Base-by-base conservation (phyloP, 768 basidiomycete species). In the Russula olivacea region DNA sequence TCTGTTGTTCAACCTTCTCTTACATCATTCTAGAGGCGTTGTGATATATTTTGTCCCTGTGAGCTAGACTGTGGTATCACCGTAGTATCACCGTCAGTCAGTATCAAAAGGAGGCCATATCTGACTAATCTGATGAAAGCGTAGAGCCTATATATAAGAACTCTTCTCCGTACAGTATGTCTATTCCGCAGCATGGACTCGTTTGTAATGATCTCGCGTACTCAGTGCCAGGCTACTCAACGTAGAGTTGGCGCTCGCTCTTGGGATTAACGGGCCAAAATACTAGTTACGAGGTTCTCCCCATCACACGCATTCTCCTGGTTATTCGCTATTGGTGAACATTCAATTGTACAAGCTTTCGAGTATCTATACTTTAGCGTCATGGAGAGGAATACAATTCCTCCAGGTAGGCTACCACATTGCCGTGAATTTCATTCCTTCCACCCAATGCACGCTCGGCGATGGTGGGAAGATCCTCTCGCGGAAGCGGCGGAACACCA, bases 401-500 rank as follows among this genome's bases (percentile, higher is more conserved):
- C 56, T 84, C 77, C 30, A 89, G 69, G 68, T 87, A 61, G 48
- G 78, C 73, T 21, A 83, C 76, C 5, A 85, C 79, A 55, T 74
- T 76, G 3, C 74, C 74, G 40, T 75, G 61, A 45, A 69, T 61
- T 63, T 82, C 73, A 47, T 77, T 75, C 63, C 76, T 73, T 19
- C 72, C 74, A 21, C 80, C 80, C 55, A 84, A 69, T 10, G 79
- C 81, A 41, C 71, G 71, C 63, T 73, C 75, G 10, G 87, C 85
- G 63, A 91, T 81, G 48, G 72, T 76, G 9, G 76, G 70, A 4
- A 88, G 59, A 66, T 89, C 81, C 51, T 74, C 76, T 50, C 66
- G 77, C 9, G 88, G n/a, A n/a, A n/a, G n/a, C n/a, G n/a, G n/a
- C n/a, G n/a, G 87, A 1, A 91, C 86, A 1, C 82, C 82, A 74